Evolutionary conservation across 192 early-diverging fungal species (phyloP), one percentile per base, ranked within the genome.

Genomic region (Globomyces pollinis-pini): DNA sequence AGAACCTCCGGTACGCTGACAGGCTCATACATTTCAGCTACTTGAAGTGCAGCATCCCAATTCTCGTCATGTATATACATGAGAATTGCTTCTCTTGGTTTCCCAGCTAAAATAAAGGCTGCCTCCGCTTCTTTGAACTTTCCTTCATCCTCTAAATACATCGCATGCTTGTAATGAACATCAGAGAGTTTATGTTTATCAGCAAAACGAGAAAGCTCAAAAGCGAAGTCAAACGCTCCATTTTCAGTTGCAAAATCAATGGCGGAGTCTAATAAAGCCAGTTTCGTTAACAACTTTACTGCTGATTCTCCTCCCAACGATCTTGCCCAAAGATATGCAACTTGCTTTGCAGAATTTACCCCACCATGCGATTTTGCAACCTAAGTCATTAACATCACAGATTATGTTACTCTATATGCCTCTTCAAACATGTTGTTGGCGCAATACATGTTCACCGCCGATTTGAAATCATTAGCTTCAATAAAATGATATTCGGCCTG

Each of bases 1-100:
- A 84, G 65, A 13, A 84, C 80, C 32, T 84, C 82, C 1, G 65
- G 54, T 11, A 79, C 73, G 38, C 68, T 74, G 26, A 36, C 56
- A 0, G 80, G 74, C 42, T 84, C 82, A 45, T 84, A 69, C 9
- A 71, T 65, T 56, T 84, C 82, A 1, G 82, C 82, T 9, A 84
- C 80, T 6, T 61, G 16, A n/a, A 81, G 50, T 38, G 82, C 80
- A 32, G 70, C 71, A 11, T 78, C 74, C 82, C 82, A 84, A 60
- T 83, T 70, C 64, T 84, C 82, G 43, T 84, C 81, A 69, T 84
- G 82, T 57, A 84, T 81, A 56, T 84, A 89, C 57, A 86, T 83
- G 7, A 76, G 45, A 23, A 90, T 77, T 1, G 87, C 87, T 39
- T 90, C 87, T 35, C 77, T 74, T 15, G 79, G 82, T 38, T 78